Evolutionary conservation across 192 early-diverging fungal species (phyloP).

Genomic region (Podila epicladia): DNA sequence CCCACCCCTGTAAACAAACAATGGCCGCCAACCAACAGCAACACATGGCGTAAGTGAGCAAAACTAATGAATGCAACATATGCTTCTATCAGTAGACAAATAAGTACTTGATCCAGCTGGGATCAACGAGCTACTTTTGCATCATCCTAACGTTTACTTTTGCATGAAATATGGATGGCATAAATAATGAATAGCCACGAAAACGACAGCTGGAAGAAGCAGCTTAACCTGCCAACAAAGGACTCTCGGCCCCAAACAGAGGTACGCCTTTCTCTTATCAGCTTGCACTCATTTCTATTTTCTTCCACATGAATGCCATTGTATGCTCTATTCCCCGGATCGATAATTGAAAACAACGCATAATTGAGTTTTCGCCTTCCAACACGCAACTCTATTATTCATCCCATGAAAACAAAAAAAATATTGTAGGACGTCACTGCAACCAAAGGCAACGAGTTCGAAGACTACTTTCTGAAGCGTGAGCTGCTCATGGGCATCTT

Average conservation of each 20-base stretch:
- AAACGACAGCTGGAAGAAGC: conserved; percentile 78
- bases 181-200: conserved; percentile 60
- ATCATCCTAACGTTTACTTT: background rate
- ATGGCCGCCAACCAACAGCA: conserved; percentile 44
- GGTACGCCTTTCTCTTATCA: conserved; percentile 15
- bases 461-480: conserved; percentile 98
- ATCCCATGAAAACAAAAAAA: background rate
- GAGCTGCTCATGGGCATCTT: conserved; percentile 99
- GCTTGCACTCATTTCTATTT: too few species aligned
- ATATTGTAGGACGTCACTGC: conserved; percentile 88
- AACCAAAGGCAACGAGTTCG: conserved; percentile 99
- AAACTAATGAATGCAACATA: background rate
- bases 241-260: conserved; percentile 94
- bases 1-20: background rate
- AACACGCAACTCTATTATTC: background rate
- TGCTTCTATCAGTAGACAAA: background rate
- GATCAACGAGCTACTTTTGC: background rate
- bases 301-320: too few species aligned
- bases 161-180: background rate
- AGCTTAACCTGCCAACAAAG: conserved; percentile 79
- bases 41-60: conserved; percentile 39
- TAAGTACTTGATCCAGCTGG: background rate
- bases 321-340: too few species aligned
- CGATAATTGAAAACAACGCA: too few species aligned
- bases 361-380: background rate